phyloP scores from a whole-genome alignment of 257 asterid species.

The Lantana camara region DNA sequence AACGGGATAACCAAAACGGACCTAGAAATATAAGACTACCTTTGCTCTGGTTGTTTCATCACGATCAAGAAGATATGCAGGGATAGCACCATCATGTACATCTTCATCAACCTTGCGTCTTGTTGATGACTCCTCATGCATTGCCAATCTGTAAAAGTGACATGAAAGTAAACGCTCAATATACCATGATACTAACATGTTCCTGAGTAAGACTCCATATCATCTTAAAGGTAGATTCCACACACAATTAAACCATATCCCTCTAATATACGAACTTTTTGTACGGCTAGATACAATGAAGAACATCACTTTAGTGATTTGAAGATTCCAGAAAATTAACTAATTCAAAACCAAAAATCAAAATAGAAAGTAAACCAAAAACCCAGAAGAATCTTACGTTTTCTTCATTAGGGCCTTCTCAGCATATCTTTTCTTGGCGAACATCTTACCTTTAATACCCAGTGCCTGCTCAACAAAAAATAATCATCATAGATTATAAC shows the following conservation, averaged over 20 bases:
- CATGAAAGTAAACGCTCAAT: not conserved
- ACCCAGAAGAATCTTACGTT: constrained; percentile 55
- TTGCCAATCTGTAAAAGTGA: constrained; percentile 54
- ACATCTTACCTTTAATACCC: constrained; percentile 97
- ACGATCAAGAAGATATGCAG: constrained; percentile 77
- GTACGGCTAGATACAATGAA: not conserved
- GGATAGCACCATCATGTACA: constrained; percentile 75
- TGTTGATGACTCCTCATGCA: constrained; percentile 86
- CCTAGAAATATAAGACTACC: constrained; percentile 31
- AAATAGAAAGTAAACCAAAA: too few species aligned
- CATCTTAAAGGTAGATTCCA: too few species aligned
- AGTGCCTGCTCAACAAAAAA: constrained; percentile 50
- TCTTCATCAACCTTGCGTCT: constrained; percentile 90
- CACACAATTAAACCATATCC: not conserved
- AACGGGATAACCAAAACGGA: not conserved
- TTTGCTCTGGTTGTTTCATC: constrained; percentile 61
- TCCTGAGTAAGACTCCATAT: too few species aligned
- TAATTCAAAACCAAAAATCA: too few species aligned
- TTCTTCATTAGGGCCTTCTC: constrained; percentile 94
- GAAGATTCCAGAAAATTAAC: too few species aligned
- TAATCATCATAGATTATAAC: constrained; percentile 7
- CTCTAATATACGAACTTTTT: not conserved
- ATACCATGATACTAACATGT: too few species aligned
- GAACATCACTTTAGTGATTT: not conserved
- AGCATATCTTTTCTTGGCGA: constrained; percentile 83